Conservation (phyloP, 345 rosid genomes). For the Arabis alpina region DNA sequence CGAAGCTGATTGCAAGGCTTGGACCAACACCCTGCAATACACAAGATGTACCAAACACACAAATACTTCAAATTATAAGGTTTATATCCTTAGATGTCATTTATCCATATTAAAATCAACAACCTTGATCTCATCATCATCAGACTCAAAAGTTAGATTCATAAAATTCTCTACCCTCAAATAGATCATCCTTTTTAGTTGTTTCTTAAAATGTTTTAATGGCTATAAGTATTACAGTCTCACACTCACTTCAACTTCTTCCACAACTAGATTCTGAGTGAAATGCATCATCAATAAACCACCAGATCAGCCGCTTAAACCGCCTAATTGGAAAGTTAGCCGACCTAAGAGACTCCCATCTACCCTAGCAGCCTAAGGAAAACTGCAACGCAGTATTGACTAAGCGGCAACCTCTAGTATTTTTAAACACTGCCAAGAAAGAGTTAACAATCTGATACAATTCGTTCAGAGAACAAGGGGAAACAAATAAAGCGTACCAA, state of each 20-base stretch:
- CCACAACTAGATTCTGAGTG: not conserved
- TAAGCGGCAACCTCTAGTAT: slow-evolving; percentile 8
- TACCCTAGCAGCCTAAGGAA: slow-evolving; percentile 19
- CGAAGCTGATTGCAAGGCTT: slow-evolving; percentile 88
- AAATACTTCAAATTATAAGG: not conserved
- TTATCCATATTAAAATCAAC: not conserved
- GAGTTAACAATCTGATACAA: slow-evolving; percentile 8
- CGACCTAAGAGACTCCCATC: slow-evolving; percentile 25
- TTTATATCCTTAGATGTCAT: not conserved
- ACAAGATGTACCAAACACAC: slow-evolving; percentile 1
- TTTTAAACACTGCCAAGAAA: slow-evolving; percentile 8
- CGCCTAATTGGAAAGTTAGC: not conserved
- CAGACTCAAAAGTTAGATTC: not conserved
- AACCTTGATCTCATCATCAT: slow-evolving; percentile 1
- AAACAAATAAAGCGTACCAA: slow-evolving; percentile 52
- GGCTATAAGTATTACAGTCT: not conserved
- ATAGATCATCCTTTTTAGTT: not conserved
- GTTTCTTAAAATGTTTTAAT: not conserved
- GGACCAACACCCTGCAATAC: slow-evolving; percentile 89
- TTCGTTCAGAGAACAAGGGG: slow-evolving; percentile 11
- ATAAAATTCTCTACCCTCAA: not conserved
- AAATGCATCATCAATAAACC: not conserved
- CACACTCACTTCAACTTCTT: slow-evolving; percentile 18
- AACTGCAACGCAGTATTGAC: slow-evolving; percentile 6
- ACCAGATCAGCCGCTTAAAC: not conserved